Percentiles rank a stretch among this genome's conserved stretches.
Evolutionary conservation across 2,329 filamentous ascomycete species (phyloP).

Genomic region (Plectosphaerella cucumerina): DNA sequence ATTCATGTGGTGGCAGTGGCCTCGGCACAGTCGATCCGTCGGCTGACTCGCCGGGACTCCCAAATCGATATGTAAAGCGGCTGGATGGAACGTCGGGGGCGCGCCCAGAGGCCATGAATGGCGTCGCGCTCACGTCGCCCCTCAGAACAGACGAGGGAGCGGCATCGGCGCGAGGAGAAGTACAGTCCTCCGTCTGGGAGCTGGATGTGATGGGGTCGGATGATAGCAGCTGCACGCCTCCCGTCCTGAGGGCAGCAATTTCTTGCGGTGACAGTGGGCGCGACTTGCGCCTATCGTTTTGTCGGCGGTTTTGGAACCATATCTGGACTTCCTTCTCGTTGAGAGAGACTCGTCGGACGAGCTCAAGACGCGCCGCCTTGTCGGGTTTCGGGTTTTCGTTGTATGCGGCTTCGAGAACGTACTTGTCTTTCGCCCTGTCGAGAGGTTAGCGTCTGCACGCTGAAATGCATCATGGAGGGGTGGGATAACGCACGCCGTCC

Average conservation of each 20-base stretch:
- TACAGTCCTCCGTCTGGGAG: conserved; percentile 6
- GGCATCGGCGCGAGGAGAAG: background rate
- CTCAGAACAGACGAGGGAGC: background rate
- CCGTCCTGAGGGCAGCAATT: conserved; percentile 57
- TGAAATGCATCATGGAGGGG: background rate
- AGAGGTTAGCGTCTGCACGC: conserved; percentile 11
- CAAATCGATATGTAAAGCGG: too few relatives aligned
- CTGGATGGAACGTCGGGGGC: too few relatives aligned
- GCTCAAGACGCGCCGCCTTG: conserved; percentile 78
- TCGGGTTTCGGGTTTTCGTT: conserved; percentile 84
- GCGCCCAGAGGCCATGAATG: too few relatives aligned
- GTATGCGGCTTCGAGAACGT: conserved; percentile 82
- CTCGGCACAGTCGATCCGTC: too few relatives aligned
- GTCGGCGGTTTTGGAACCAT: conserved; percentile 94
- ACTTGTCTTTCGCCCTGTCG: conserved; percentile 78
- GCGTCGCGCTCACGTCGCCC: too few relatives aligned
- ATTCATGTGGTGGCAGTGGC: too few relatives aligned
- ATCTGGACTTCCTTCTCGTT: conserved; percentile 99
- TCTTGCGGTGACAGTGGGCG: conserved; percentile 78
- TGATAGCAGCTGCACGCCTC: conserved; percentile 48
- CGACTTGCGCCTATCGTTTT: conserved; percentile 87
- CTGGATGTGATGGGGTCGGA: conserved; percentile 34
- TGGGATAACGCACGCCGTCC: conserved; percentile 52
- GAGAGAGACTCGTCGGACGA: conserved; percentile 80
- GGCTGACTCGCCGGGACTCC: too few relatives aligned